These are phyloP conservation scores for Penicillium herquei DNA, from an alignment of 495 filamentous ascomycete genomes.

Conservation along the genomic window DNA sequence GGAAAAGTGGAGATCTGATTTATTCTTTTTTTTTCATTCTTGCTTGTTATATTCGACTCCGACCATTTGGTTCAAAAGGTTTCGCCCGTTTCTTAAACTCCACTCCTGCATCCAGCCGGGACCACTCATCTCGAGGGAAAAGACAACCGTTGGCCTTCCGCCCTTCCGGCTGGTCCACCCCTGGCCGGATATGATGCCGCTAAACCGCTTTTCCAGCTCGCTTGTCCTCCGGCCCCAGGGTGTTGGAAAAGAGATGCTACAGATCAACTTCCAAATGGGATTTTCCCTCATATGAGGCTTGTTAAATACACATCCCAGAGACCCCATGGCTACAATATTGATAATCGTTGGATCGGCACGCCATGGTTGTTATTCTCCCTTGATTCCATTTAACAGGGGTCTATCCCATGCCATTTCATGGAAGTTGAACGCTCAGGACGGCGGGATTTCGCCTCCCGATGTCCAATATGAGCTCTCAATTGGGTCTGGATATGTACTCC, in stretches of 20 bases:
- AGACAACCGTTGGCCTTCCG: slow-evolving; percentile 26
- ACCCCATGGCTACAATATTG: neutral
- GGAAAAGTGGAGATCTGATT: slow-evolving; percentile 1
- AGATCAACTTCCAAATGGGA: neutral
- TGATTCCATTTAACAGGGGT: no score
- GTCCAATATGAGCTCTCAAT: no score
- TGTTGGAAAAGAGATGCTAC: neutral
- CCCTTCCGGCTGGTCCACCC: slow-evolving; percentile 14
- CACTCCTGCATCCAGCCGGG: slow-evolving; percentile 24
- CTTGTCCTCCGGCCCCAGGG: neutral
- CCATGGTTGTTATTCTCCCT: no score
- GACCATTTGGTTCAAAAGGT: slow-evolving; percentile 2
- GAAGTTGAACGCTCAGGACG: no score
- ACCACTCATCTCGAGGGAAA: slow-evolving; percentile 5
- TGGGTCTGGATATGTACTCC: no score
- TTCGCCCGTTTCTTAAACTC: slow-evolving; percentile 17
- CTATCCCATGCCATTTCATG: no score
- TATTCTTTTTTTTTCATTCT: neutral
- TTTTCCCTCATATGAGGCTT: neutral
- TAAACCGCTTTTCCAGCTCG: slow-evolving; percentile 6
- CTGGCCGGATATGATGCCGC: slow-evolving; percentile 3
- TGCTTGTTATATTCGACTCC: neutral
- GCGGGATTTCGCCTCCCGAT: no score
- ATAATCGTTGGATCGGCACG: no score
- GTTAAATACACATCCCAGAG: neutral